Evolutionary conservation across 306 rosid species (phyloP), one percentile per base, ranked within the genome.

Genomic region (Acmispon strigosus): DNA sequence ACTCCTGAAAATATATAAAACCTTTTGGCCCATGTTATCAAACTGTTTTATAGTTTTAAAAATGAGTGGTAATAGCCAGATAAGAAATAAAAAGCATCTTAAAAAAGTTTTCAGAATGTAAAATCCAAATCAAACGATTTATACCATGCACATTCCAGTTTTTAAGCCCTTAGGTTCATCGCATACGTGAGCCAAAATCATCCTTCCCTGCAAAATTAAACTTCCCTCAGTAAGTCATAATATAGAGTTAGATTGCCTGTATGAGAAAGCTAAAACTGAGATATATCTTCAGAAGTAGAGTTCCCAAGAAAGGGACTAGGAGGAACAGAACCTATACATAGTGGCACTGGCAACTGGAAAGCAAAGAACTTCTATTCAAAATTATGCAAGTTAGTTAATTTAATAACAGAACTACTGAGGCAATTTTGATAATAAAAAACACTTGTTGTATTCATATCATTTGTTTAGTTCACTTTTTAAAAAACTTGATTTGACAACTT

Each of bases 81-180:
- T 43, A 54, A 34, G 42, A 4, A 6, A 44, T 49, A 41, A 39
- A 56, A 39, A 29, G 55, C 39, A 57, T 72, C 62, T 61, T 36
- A 70, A 54, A 19, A 29, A 61, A 12, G 20, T 52, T 52, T 52
- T 64, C 16, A 58, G 18, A 42, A 64, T 52, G 65, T 59, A 73
- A 41, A 49, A 66, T 72, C 20, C 10, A 78, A 66, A 55, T 50
- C 44, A 45, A 53, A 76, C 42, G 62, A 67, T 7, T 54, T 15
- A 73, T 91, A 94, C 99, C 99, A 91, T 84, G 97, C 97, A 94
- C 99, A 94, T 91, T 72, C 96, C 97, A 69, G 97, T 94, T 89
- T 94, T 94, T 85, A 94, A 72, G 75, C 97, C 99, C 83, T 89
- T 94, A 14, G 99, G 97, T 83, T 94, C 99, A 79, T 94, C 99